phyloP scores from a whole-genome alignment of 2,329 filamentous ascomycete genomes.

The Xylariales sp. region DNA sequence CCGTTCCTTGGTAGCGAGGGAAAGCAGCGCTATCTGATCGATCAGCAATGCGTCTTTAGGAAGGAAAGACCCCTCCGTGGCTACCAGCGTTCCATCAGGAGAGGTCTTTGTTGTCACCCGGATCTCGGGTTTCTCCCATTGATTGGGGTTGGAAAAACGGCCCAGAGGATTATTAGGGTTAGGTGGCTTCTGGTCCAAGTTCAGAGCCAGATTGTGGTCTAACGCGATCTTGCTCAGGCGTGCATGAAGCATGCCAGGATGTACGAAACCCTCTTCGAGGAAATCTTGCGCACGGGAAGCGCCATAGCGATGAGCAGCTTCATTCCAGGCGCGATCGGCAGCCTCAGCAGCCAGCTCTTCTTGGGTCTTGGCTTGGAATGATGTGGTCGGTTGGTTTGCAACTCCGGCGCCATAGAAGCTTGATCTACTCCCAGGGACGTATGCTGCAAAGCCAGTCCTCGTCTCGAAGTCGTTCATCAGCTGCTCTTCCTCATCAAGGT shows the following conservation, averaged over 20 bases:
- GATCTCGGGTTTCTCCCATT: slow-evolving; percentile 47
- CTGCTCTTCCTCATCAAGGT: slow-evolving; percentile 82
- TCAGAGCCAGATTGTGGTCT: slow-evolving; percentile 53
- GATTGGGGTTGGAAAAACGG: slow-evolving; percentile 43
- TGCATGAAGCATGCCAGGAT: slow-evolving; percentile 56
- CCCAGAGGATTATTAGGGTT: slow-evolving; percentile 37
- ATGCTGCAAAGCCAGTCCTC: slow-evolving; percentile 49
- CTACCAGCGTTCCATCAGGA: slow-evolving; percentile 56
- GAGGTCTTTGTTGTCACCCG: slow-evolving; percentile 52
- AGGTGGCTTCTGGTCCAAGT: slow-evolving; percentile 45
- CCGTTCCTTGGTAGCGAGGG: slow-evolving; percentile 77
- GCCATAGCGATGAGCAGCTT: slow-evolving; percentile 58
- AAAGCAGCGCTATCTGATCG: slow-evolving; percentile 79
- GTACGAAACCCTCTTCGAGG: slow-evolving; percentile 63
- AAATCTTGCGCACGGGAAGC: slow-evolving; percentile 64
- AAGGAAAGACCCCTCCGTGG: slow-evolving; percentile 64
- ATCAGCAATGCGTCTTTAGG: slow-evolving; percentile 72
- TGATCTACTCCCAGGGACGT: slow-evolving; percentile 49
- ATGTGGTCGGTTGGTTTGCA: slow-evolving; percentile 58
- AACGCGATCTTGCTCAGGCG: slow-evolving; percentile 54
- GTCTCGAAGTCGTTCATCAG: slow-evolving; percentile 64
- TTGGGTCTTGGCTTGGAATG: slow-evolving; percentile 42
- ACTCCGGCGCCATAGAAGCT: slow-evolving; percentile 62
- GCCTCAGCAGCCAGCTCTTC: slow-evolving; percentile 63
- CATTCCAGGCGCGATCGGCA: slow-evolving; percentile 61